phyloP scores from a whole-genome alignment of 2,329 filamentous ascomycete genomes.

The Apiospora hydei region DNA sequence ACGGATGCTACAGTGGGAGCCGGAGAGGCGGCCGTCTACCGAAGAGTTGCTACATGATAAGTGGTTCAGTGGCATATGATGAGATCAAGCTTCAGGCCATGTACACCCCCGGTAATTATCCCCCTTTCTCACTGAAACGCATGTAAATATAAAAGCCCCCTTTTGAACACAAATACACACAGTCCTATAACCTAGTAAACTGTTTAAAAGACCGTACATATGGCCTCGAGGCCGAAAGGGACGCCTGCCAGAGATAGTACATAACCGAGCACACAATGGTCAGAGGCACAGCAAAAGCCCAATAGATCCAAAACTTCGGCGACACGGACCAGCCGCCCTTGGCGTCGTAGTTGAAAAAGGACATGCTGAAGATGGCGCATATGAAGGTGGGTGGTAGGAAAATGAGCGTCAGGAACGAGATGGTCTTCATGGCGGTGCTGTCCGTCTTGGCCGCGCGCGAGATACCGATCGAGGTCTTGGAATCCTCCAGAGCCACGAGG shows the following conservation, averaged over 20 bases:
- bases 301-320: slow-evolving; percentile 43
- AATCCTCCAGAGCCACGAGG: slow-evolving; percentile 50
- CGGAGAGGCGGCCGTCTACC: not conserved
- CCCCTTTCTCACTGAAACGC: no score
- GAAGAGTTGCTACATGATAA: not conserved
- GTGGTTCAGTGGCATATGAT: no score
- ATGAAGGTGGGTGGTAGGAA: slow-evolving; percentile 62
- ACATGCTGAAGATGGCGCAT: slow-evolving; percentile 55
- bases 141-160: no score
- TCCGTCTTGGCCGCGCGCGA: slow-evolving; percentile 50
- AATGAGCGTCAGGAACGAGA: slow-evolving; percentile 55
- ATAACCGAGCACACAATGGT: slow-evolving; percentile 31
- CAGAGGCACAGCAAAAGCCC: slow-evolving; percentile 38
- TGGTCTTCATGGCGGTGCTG: slow-evolving; percentile 58
- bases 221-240: not conserved
- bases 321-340: slow-evolving; percentile 36
- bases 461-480: slow-evolving; percentile 47
- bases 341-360: slow-evolving; percentile 47
- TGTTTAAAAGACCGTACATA: no score
- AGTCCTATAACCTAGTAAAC: no score
- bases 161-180: no score
- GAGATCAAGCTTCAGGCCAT: no score
- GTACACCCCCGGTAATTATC: no score
- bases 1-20: not conserved
- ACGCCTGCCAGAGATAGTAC: slow-evolving; percentile 31